Percentiles rank a stretch among this genome's conserved stretches.
Conservation (phyloP, 2,329 filamentous ascomycete genomes). For the Talaromyces verruculosus region DNA sequence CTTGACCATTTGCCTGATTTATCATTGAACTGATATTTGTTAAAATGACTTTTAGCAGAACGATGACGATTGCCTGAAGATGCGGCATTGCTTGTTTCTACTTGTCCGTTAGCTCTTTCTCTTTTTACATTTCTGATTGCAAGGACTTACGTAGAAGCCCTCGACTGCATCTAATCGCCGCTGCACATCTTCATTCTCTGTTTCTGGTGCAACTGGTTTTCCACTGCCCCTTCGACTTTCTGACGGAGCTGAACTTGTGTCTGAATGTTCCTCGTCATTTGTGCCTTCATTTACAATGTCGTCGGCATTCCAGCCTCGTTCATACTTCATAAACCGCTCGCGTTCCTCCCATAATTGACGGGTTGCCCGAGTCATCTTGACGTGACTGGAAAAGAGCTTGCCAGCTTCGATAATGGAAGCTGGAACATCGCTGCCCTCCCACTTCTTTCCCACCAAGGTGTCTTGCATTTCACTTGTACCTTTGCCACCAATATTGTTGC, state of each 20-base stretch:
- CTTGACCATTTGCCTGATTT: conserved; percentile 54
- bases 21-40: conserved; percentile 85
- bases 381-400: conserved; percentile 82
- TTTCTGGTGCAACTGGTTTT: conserved; percentile 30
- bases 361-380: conserved; percentile 87
- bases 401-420: conserved; percentile 94
- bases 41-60: conserved; percentile 83
- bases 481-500: conserved; percentile 88
- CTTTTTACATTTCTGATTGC: neutral
- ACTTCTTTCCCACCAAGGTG: conserved; percentile 74
- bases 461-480: conserved; percentile 79
- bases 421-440: conserved; percentile 90
- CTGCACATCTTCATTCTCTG: conserved; percentile 42
- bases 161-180: conserved; percentile 72
- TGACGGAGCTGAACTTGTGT: conserved; percentile 30
- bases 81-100: conserved; percentile 76
- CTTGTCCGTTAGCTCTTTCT: conserved; percentile 2
- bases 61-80: conserved; percentile 88
- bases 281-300: conserved; percentile 37
- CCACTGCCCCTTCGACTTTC: conserved; percentile 25
- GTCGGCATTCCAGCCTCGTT: conserved; percentile 76
- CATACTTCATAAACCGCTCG: conserved; percentile 85
- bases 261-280: conserved; percentile 46
- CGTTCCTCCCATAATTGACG: conserved; percentile 93
- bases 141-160: conserved; percentile 72